Percentiles rank a stretch among this genome's conserved stretches.
phyloP scores from a whole-genome alignment of 192 early-diverging fungal genomes.

The Rhizoclosmatium sp. region DNA sequence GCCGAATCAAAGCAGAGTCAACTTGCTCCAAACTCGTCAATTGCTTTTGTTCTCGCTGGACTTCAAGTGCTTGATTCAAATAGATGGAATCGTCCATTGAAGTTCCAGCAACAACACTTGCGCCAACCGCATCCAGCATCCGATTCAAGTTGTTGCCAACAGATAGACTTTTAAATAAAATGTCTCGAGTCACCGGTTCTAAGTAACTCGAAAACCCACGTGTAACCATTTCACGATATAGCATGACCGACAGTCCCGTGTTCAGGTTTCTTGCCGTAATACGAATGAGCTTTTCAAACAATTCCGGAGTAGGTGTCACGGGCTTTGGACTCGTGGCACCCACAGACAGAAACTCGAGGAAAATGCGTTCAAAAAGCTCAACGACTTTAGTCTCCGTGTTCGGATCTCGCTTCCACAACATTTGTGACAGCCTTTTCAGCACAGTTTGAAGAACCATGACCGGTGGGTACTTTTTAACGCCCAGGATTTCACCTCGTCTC shows the following conservation, averaged over 20 bases:
- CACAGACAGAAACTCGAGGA: constrained; percentile 17
- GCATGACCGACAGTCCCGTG: constrained; percentile 9
- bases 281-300: constrained; percentile 22
- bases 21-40: neutral
- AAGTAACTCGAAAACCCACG: constrained; percentile 8
- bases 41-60: neutral
- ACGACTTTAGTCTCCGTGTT: neutral
- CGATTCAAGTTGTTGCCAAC: neutral
- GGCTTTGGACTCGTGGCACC: neutral
- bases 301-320: constrained; percentile 12
- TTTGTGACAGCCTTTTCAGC: constrained; percentile 23
- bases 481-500: neutral
- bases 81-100: neutral
- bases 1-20: neutral
- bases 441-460: constrained; percentile 27
- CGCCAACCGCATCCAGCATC: constrained; percentile 13
- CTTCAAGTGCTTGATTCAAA: constrained; percentile 16
- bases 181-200: constrained; percentile 17
- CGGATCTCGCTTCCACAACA: constrained; percentile 19
- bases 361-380: constrained; percentile 14
- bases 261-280: neutral
- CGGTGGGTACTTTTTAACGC: constrained; percentile 12
- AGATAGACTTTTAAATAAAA: constrained; percentile 3
- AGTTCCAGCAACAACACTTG: constrained; percentile 24
- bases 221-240: constrained; percentile 21